phyloP scores from a whole-genome alignment of 352 stramenopile species.

The Peronosclerospora sorghi region DNA sequence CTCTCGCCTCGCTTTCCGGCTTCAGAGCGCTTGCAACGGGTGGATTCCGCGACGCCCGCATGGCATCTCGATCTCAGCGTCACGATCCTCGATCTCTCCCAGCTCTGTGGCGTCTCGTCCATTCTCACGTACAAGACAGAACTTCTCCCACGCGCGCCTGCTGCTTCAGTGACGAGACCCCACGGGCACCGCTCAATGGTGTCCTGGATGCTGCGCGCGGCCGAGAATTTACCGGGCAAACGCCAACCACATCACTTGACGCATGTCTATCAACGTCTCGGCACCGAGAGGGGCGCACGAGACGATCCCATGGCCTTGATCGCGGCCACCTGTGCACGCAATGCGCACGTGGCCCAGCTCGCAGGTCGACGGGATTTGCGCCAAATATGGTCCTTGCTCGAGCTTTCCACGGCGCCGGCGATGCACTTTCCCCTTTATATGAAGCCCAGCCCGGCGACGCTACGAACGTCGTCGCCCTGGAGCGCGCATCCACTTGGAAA shows the following conservation, averaged over 20 bases:
- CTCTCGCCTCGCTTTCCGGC: slow-evolving; percentile 38
- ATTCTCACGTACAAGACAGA: slow-evolving; percentile 59
- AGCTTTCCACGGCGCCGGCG: slow-evolving; percentile 46
- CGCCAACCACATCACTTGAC: slow-evolving; percentile 30
- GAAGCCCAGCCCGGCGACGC: slow-evolving; percentile 5
- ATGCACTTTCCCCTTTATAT: slow-evolving; percentile 44
- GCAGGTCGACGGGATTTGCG: slow-evolving; percentile 58
- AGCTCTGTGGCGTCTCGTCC: slow-evolving; percentile 61
- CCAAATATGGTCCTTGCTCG: slow-evolving; percentile 72
- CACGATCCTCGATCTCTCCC: slow-evolving; percentile 60
- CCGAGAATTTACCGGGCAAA: slow-evolving; percentile 22
- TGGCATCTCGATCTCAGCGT: slow-evolving; percentile 62
- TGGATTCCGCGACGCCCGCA: slow-evolving; percentile 29
- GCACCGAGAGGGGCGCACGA: slow-evolving; percentile 9
- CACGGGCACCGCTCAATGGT: slow-evolving; percentile 44
- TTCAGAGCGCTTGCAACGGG: slow-evolving; percentile 32
- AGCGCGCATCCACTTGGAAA: slow-evolving; percentile 72
- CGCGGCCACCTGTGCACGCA: slow-evolving; percentile 43
- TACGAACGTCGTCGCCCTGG: slow-evolving; percentile 56
- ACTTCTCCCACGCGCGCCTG: slow-evolving; percentile 16
- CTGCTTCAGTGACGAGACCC: too few species aligned
- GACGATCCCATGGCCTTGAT: slow-evolving; percentile 10
- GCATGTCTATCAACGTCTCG: slow-evolving; percentile 29
- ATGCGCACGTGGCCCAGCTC: slow-evolving; percentile 38
- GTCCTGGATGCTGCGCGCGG: slow-evolving; percentile 46